phyloP scores from a whole-genome alignment of 208 protist genomes.

The Strigomonas galati region DNA sequence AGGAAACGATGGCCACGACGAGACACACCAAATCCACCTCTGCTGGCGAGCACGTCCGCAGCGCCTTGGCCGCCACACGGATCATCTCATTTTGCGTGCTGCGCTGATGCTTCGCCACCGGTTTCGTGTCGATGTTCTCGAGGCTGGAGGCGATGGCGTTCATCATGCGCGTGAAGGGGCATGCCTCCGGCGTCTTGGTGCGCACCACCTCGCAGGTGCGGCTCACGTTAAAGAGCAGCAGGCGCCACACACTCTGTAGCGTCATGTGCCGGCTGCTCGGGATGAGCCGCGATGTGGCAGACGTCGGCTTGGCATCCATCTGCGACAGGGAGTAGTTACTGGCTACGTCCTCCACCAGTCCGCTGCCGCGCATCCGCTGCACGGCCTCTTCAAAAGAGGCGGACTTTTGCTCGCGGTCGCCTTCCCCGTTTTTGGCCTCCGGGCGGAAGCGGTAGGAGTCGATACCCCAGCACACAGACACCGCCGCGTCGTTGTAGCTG shows the following conservation, averaged over 20 bases:
- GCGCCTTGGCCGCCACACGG: constrained; percentile 26
- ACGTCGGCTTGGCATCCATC: not conserved
- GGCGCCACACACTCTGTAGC: constrained; percentile 39
- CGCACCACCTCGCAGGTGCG: constrained; percentile 36
- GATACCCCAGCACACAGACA: constrained; percentile 20
- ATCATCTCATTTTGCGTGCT: constrained; percentile 18
- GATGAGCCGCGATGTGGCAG: constrained; percentile 22
- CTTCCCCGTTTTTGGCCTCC: not conserved
- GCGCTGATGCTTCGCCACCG: not conserved
- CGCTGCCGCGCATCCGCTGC: too few relatives aligned
- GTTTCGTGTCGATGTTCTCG: constrained; percentile 2
- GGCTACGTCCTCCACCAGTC: too few relatives aligned
- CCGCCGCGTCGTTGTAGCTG: constrained; percentile 19
- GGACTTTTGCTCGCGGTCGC: too few relatives aligned
- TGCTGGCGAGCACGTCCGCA: constrained; percentile 18
- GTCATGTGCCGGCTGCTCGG: constrained; percentile 45
- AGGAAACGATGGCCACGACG: constrained; percentile 31
- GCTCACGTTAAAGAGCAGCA: constrained; percentile 51
- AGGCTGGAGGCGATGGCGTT: constrained; percentile 21
- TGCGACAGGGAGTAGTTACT: too few relatives aligned
- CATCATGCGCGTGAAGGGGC: constrained; percentile 34
- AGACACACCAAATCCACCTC: constrained; percentile 37
- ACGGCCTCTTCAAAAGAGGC: too few relatives aligned
- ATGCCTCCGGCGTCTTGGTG: constrained; percentile 20
- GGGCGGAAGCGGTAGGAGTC: constrained; percentile 15